Conservation (phyloP, 805 yeast species). For the Scheffersomyces spartinae region DNA sequence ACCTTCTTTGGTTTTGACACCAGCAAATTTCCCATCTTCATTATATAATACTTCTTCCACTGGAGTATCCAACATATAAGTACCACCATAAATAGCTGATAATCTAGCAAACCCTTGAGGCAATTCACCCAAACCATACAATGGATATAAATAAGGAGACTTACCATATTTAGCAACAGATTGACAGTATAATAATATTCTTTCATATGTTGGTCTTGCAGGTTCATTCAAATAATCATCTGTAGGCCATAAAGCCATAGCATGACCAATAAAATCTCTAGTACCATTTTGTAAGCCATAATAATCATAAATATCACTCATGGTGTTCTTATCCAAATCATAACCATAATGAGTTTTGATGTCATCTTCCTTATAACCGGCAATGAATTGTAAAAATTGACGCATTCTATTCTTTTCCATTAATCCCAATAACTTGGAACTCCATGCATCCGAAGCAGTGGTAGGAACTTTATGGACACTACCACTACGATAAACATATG, state of each 20-base stretch:
- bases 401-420: constrained; percentile 95
- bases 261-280: constrained; percentile 93
- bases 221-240: constrained; percentile 84
- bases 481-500: constrained; percentile 85
- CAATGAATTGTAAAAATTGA: constrained; percentile 80
- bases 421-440: constrained; percentile 87
- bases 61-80: constrained; percentile 95
- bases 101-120: constrained; percentile 99
- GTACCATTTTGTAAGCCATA: constrained; percentile 90
- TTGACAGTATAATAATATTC: constrained; percentile 75
- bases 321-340: constrained; percentile 76
- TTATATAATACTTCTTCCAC: constrained; percentile 78
- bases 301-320: constrained; percentile 82
- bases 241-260: constrained; percentile 95
- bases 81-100: constrained; percentile 96
- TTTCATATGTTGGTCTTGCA: constrained; percentile 82
- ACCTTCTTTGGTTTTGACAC: constrained; percentile 88
- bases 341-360: constrained; percentile 74
- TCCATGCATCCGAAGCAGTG: constrained; percentile 80
- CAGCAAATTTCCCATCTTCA: constrained; percentile 62
- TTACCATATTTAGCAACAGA: constrained; percentile 93
- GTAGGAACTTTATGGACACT: constrained; percentile 92
- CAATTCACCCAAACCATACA: constrained; percentile 92
- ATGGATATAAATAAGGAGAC: constrained; percentile 91
- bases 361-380: constrained; percentile 69